Evolutionary conservation across 2,329 filamentous ascomycete species (phyloP).

Genomic region (Metarhizium brunneum): DNA sequence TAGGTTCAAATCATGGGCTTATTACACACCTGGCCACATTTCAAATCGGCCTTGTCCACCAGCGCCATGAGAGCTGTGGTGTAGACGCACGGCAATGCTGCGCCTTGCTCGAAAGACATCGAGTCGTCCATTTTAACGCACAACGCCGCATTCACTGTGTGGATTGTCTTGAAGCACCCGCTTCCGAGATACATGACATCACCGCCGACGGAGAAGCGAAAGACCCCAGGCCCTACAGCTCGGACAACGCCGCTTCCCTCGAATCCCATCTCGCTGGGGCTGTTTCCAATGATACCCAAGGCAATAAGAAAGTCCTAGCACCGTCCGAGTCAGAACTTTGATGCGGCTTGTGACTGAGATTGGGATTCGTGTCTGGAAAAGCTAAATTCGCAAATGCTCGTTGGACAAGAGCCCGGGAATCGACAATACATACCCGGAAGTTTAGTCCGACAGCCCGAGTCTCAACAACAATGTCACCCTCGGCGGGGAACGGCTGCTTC

Average conservation of each 20-base stretch:
- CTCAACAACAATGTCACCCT: background rate
- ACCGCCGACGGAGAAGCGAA: background rate
- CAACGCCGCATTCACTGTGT: constrained; percentile 4
- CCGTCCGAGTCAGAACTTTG: too few relatives aligned
- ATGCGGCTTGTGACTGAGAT: too few relatives aligned
- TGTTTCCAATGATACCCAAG: constrained; percentile 1
- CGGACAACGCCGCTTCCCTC: background rate
- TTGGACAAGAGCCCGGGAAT: background rate
- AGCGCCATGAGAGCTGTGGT: constrained; percentile 18
- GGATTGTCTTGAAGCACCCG: constrained; percentile 10
- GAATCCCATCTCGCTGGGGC: background rate
- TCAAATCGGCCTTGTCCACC: constrained; percentile 3
- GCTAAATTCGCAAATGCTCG: too few relatives aligned
- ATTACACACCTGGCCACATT: constrained; percentile 5
- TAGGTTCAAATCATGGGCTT: background rate
- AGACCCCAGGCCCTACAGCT: background rate
- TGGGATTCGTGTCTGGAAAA: too few relatives aligned
- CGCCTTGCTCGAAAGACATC: constrained; percentile 18
- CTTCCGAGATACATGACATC: background rate
- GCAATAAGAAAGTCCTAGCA: constrained; percentile 8
- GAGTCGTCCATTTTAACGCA: too few relatives aligned
- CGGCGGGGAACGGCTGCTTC: background rate
- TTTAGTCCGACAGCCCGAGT: background rate
- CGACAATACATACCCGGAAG: background rate
- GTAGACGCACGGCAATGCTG: constrained; percentile 22